A percentile compares a stretch with the other conserved stretches of the same genome.
These are phyloP conservation scores for Scheffersomyces titani DNA, from an alignment of 1,139 yeast species.

Conservation along the genomic window DNA sequence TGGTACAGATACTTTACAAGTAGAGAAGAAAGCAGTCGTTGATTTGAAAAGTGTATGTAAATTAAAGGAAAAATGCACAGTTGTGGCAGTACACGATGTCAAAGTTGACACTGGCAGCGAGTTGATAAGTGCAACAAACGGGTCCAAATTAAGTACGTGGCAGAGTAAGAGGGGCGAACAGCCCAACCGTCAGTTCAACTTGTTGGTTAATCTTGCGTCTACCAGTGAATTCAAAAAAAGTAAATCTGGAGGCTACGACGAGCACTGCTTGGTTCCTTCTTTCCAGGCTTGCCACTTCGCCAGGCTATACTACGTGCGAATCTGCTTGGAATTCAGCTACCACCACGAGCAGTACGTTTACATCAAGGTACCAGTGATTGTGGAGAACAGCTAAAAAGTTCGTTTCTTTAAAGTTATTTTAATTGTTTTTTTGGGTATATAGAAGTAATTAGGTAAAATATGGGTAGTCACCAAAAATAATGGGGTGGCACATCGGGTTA, in stretches of 20 bases:
- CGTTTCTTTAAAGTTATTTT: conserved; percentile 9
- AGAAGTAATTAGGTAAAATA: background rate
- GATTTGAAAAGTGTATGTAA: background rate
- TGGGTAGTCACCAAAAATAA: background rate
- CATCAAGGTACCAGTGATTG: conserved; percentile 1
- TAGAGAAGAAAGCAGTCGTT: conserved; percentile 7
- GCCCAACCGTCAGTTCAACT: background rate
- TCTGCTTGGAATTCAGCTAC: conserved; percentile 1
- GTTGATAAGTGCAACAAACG: background rate
- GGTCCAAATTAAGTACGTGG: background rate
- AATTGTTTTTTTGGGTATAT: conserved; percentile 4
- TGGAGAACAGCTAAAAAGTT: background rate
- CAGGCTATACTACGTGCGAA: conserved; percentile 11
- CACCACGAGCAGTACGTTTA: background rate
- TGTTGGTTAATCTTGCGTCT: background rate
- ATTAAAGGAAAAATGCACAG: background rate
- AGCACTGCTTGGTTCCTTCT: conserved; percentile 12
- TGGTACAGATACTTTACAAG: conserved; percentile 9
- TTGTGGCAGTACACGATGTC: background rate
- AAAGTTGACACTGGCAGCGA: background rate
- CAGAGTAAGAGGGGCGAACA: background rate
- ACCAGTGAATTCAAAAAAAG: background rate
- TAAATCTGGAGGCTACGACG: conserved; percentile 15
- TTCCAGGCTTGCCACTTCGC: conserved; percentile 14
- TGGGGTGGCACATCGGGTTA: background rate